Evolutionary conservation across 805 yeast species (phyloP).

Genomic region (Lipomyces yamanashiensis): DNA sequence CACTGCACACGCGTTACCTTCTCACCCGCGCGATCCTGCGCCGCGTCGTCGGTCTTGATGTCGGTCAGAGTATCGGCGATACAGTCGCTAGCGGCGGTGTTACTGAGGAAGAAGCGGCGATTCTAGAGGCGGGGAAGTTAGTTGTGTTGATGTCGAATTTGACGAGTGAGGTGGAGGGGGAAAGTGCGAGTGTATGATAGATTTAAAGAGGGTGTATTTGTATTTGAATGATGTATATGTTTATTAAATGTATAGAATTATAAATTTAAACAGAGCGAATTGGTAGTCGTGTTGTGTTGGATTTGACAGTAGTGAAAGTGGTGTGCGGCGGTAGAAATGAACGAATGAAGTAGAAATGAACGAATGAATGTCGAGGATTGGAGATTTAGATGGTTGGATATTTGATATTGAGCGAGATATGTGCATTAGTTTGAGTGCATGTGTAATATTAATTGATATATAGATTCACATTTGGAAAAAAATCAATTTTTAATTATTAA

Average conservation of each 20-base stretch:
- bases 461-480: no score
- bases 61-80: background rate
- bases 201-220: no score
- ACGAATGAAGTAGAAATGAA: no score
- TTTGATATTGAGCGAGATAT: no score
- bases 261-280: no score
- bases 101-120: conserved; percentile 17
- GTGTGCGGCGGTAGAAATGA: no score
- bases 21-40: conserved; percentile 30
- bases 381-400: background rate
- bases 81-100: background rate
- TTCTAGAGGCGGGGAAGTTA: conserved; percentile 25
- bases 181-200: background rate
- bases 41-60: conserved; percentile 26
- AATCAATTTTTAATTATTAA: background rate
- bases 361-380: no score
- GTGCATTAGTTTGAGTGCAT: no score
- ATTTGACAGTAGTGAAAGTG: no score
- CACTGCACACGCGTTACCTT: conserved; percentile 18
- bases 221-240: no score
- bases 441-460: background rate
- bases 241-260: no score
- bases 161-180: conserved; percentile 17
- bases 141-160: conserved; percentile 26
- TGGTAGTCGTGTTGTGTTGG: no score